Evolutionary conservation across 2,329 filamentous ascomycete genomes (phyloP), one percentile per base, ranked within the genome.

Genomic region (Ophiognomonia clavigignenti-juglandacearum): DNA sequence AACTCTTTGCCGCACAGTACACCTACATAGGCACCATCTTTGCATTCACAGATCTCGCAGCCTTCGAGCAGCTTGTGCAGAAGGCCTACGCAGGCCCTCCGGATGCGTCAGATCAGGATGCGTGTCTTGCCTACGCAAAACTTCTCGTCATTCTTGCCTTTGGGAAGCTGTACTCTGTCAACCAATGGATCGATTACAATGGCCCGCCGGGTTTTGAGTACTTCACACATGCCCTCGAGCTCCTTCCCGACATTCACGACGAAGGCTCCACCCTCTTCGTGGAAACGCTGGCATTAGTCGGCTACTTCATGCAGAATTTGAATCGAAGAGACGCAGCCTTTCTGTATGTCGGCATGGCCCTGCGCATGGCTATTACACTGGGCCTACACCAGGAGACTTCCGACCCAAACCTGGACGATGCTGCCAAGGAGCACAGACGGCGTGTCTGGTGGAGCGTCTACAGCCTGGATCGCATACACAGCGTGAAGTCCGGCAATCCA

Each of bases 11-110:
- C 23, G 71, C 74, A 1, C 77, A 80, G 48, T 75, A 78, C 56
- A 67, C 67, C 27, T 79, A 77, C 45, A 78, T 80, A 16, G 76
- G 76, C 10, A 78, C 75, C 13, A 80, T 80, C 9, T 79, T 80
- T 50, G 71, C 72, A 10, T 73, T 79, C 37, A 68, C 73, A 0
- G 68, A 73, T 22, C 72, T 73, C 0, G 56, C 62, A 4, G 58
- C 66, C 14, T 78, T 78, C 43, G 73, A 77, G 49, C 55, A 60
- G 29, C 63, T 70, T 22, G 61, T 79, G 1, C 51, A 64, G 13
- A 57, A 64, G 23, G 69, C 72, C 4, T 77, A 78, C 45, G 60
- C 62, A 8, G 62, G 66, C 2, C 61, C 64, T 1, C 67, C 67
- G 0, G 66, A 75, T 38, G 60, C 69, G 2, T 54, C 62, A 0